Conservation (phyloP, 164 flowering plant genomes). For the Tetrastigma voinierianum region DNA sequence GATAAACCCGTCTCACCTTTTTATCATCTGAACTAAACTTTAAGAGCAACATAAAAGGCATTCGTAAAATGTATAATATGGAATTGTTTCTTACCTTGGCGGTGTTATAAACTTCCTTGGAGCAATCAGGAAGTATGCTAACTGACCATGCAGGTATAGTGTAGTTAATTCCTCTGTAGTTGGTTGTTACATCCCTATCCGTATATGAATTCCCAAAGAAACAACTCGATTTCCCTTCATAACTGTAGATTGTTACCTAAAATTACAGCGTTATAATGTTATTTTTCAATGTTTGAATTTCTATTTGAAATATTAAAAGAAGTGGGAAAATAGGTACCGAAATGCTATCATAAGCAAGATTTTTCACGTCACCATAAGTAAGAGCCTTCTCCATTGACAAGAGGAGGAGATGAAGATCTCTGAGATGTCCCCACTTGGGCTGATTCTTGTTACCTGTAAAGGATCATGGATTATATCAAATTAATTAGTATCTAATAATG, state of each 20-base stretch:
- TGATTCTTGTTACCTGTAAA: constrained; percentile 29
- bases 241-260: constrained; percentile 24
- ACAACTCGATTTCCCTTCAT: constrained; percentile 22
- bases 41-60: too few relatives aligned
- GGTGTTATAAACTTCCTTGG: constrained; percentile 38
- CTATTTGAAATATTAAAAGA: neutral
- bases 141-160: constrained; percentile 47
- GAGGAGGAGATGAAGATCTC: constrained; percentile 31
- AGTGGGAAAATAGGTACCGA: constrained; percentile 9
- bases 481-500: too few relatives aligned
- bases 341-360: constrained; percentile 1
- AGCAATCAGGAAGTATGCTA: constrained; percentile 36
- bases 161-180: constrained; percentile 16
- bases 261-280: neutral
- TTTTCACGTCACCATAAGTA: constrained; percentile 15
- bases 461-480: neutral
- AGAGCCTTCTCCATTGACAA: constrained; percentile 33
- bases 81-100: constrained; percentile 27
- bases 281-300: neutral
- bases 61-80: neutral
- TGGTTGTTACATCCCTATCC: constrained; percentile 1
- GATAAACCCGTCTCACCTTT: too few relatives aligned
- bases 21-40: too few relatives aligned
- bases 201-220: constrained; percentile 28
- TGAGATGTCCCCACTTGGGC: constrained; percentile 54